Evolutionary conservation across 371 early-diverging fungal genomes (phyloP), one percentile per base, ranked within the genome.

Genomic region (Catenaria anguillulae): DNA sequence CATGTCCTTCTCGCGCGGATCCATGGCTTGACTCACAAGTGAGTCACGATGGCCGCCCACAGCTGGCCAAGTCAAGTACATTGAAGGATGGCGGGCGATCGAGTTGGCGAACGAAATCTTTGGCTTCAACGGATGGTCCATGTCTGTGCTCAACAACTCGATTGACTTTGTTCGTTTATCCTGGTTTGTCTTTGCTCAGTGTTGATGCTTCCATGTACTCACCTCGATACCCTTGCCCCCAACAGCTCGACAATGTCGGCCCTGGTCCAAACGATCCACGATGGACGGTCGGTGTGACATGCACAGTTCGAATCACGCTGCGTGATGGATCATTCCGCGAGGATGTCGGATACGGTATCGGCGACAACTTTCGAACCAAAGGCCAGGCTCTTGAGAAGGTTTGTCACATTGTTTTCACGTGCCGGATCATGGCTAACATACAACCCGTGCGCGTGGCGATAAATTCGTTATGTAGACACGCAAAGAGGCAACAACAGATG

Each of bases 401-500:
- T 60, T 2, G n/a, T 12, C 29, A n/a, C 58, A 40, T 26, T 48
- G 23, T 52, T 33, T 2, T 3, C 35, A 46, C 8, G 17, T 58
- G 24, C 13, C 6, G 40, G 21, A 26, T 0, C 12, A 13, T 26
- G 10, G 4, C 26, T 1, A 0, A n/a, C n/a, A n/a, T n/a, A n/a
- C n/a, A n/a, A n/a, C n/a, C n/a, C n/a, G n/a, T n/a, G n/a, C n/a
- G n/a, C n/a, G n/a, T n/a, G n/a, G 8, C n/a, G 0, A 0, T 6
- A 33, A 33, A 59, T 66, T 62, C 17, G 17, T 31, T 5, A 26
- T 19, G 26, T 64, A 85, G 79, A 93, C 93, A 6, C 88, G 85
- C 67, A 99, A 99, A 66, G 95, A 96, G 71, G 93, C 99, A 1
- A 80, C 80, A 0, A 99, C 99, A 0, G 99, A 99, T 74, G 96